Conservation (phyloP, 106 monocot genomes). For the Chionographis japonica region DNA sequence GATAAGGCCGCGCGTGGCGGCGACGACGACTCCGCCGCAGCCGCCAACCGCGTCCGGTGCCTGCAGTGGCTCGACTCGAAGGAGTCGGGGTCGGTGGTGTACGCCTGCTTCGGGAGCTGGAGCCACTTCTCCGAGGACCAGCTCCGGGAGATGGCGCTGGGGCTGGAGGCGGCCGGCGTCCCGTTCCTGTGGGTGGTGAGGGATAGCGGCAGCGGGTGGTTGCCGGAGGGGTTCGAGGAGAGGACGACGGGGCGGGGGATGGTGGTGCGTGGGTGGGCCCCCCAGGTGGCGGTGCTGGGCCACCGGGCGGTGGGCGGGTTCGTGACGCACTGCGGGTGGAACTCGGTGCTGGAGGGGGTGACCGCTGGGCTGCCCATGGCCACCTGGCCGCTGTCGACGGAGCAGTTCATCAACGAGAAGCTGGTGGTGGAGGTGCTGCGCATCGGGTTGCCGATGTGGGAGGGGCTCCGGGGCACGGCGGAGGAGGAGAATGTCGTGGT, state of each 20-base stretch:
- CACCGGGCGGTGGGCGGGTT: slow-evolving; percentile 15
- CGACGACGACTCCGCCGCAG: not conserved
- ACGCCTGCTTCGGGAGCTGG: slow-evolving; percentile 19
- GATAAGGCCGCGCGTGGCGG: not conserved
- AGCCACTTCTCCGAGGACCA: slow-evolving; percentile 9
- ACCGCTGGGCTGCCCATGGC: slow-evolving; percentile 12
- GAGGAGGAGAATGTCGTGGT: not conserved
- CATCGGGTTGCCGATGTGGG: not conserved
- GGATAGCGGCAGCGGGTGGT: not conserved
- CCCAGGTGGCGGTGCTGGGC: slow-evolving; percentile 8
- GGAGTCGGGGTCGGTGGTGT: slow-evolving; percentile 16
- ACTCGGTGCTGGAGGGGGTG: slow-evolving; percentile 16
- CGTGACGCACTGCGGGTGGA: slow-evolving; percentile 33
- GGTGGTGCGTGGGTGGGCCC: slow-evolving; percentile 14
- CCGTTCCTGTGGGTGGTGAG: slow-evolving; percentile 19
- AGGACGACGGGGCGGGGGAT: not conserved
- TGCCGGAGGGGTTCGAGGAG: slow-evolving; percentile 15
- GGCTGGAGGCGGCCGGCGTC: slow-evolving; percentile 1
- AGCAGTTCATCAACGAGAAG: too few relatives aligned
- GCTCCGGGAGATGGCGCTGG: slow-evolving; percentile 13
- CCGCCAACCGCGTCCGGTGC: not conserved
- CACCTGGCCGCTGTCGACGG: slow-evolving; percentile 10
- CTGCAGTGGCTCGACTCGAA: not conserved
- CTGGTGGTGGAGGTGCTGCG: slow-evolving; percentile 7
- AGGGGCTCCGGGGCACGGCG: not conserved